Evolutionary conservation across 2,329 filamentous ascomycete genomes (phyloP), one percentile per base, ranked within the genome.

Genomic region (Sarocladium kiliense): DNA sequence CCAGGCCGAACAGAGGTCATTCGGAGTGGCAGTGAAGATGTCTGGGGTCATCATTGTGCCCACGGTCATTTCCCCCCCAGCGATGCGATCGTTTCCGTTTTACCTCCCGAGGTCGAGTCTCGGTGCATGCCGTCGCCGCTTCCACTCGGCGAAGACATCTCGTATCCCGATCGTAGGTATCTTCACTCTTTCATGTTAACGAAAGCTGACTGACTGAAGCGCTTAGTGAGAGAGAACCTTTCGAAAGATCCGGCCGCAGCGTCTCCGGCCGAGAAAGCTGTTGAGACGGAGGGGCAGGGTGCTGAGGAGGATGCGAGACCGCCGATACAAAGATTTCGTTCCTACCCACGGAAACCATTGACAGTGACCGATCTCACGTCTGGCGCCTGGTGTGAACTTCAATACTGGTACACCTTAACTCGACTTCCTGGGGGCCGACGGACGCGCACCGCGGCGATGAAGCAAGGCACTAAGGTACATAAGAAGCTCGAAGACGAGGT

Each of bases 311-410:
- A 77, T 53, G 64, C 61, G 2, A 70, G 68, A 19, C 76, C 79
- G 1, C 92, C 91, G 0, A 73, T 97, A 2, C 80, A 91, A 59
- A 84, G 88, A 32, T 96, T 96, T 63, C 86, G 92, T 36, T 84
- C 84, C 1, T 85, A 81, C 55, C 90, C 90, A 0, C 86, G 80
- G 64, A 93, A 90, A 66, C 84, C 89, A 0, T 78, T 97, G 7
- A 91, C 89, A 0, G 94, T 97, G 1, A 91, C 89, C 2, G 94
- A 99, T 68, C 74, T 97, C 23, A 84, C 92, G 0, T 88, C 90
- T 1, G 92, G 92, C 2, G 87, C 92, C 7, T 99, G 94, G 94
- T 99, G 94, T 68, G 93, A 99, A 70, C 70, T 97, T 57, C 92
- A 97, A 68, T 95, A 96, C 64, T 91, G 85, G 77, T 97, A 95